These are phyloP conservation scores for Backusella sp. DNA, from an alignment of 192 early-diverging fungal genomes.

Conservation along the genomic window DNA sequence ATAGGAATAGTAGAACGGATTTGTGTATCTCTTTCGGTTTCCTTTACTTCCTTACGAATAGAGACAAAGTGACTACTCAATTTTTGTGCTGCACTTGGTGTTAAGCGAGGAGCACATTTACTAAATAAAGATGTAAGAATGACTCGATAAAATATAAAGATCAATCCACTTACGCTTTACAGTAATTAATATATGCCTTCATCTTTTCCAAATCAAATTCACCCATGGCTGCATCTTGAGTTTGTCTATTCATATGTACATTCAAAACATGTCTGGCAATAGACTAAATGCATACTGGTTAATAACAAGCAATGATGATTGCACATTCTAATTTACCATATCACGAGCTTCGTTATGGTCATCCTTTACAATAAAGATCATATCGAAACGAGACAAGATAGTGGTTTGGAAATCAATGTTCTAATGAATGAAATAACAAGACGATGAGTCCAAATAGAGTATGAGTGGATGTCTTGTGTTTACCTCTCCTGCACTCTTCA, in stretches of 20 bases:
- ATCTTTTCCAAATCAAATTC: slow-evolving; percentile 94
- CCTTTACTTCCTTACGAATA: slow-evolving; percentile 83
- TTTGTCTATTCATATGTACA: slow-evolving; percentile 83
- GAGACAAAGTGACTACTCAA: slow-evolving; percentile 92
- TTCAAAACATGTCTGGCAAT: slow-evolving; percentile 97
- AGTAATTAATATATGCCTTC: slow-evolving; percentile 95
- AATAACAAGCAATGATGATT: not conserved
- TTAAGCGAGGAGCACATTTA: slow-evolving; percentile 94
- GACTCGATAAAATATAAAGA: not conserved
- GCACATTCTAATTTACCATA: slow-evolving; percentile 44
- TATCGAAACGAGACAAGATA: slow-evolving; percentile 98
- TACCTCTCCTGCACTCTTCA: slow-evolving; percentile 94
- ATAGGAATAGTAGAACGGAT: slow-evolving; percentile 90
- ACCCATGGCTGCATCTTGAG: slow-evolving; percentile 61
- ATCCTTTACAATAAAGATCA: slow-evolving; percentile 99
- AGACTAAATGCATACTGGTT: slow-evolving; percentile 45
- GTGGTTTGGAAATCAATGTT: slow-evolving; percentile 99
- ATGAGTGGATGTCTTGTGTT: not conserved
- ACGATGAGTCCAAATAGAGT: not conserved
- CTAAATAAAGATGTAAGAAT: slow-evolving; percentile 34
- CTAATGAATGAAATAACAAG: slow-evolving; percentile 26
- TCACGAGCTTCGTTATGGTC: slow-evolving; percentile 94
- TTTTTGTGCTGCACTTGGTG: slow-evolving; percentile 86
- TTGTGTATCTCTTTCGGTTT: slow-evolving; percentile 68
- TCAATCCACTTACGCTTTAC: slow-evolving; percentile 62